A percentile compares a stretch with the other conserved stretches of the same genome.
phyloP scores from a whole-genome alignment of 257 asterid species.

The Thymus quinquecostatus region DNA sequence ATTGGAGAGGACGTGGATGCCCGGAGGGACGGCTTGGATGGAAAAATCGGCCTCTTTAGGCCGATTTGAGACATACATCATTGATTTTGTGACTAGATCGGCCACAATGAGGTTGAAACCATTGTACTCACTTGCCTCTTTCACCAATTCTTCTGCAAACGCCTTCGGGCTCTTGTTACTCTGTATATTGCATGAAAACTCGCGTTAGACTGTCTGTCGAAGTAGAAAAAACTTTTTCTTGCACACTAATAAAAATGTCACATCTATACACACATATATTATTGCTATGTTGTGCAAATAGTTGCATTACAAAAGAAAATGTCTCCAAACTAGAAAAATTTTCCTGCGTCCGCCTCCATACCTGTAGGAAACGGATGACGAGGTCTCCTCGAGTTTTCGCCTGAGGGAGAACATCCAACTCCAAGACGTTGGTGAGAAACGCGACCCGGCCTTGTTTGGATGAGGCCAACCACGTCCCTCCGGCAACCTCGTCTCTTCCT shows the following conservation, averaged over 20 bases:
- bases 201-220: neutral
- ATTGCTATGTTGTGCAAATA: too few relatives aligned
- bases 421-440: slow-evolving; percentile 71
- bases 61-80: slow-evolving; percentile 70
- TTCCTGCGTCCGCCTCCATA: slow-evolving; percentile 5
- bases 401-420: slow-evolving; percentile 49
- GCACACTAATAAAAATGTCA: neutral
- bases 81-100: slow-evolving; percentile 49
- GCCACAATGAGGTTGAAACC: slow-evolving; percentile 73
- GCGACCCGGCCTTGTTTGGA: slow-evolving; percentile 63
- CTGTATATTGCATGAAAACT: slow-evolving; percentile 33
- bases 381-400: slow-evolving; percentile 76
- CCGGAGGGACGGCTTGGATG: slow-evolving; percentile 55
- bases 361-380: slow-evolving; percentile 63
- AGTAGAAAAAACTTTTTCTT: too few relatives aligned
- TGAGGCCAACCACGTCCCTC: slow-evolving; percentile 83
- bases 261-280: too few relatives aligned
- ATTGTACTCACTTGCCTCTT: slow-evolving; percentile 62
- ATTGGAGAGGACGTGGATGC: slow-evolving; percentile 69
- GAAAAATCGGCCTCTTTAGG: slow-evolving; percentile 50
- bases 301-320: too few relatives aligned
- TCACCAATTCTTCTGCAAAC: slow-evolving; percentile 58
- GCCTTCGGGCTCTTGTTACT: slow-evolving; percentile 60
- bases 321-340: too few relatives aligned
- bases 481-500: slow-evolving; percentile 70